These are phyloP conservation scores for Acanthamoeba triangularis DNA, from an alignment of 208 protist species.

Conservation along the genomic window DNA sequence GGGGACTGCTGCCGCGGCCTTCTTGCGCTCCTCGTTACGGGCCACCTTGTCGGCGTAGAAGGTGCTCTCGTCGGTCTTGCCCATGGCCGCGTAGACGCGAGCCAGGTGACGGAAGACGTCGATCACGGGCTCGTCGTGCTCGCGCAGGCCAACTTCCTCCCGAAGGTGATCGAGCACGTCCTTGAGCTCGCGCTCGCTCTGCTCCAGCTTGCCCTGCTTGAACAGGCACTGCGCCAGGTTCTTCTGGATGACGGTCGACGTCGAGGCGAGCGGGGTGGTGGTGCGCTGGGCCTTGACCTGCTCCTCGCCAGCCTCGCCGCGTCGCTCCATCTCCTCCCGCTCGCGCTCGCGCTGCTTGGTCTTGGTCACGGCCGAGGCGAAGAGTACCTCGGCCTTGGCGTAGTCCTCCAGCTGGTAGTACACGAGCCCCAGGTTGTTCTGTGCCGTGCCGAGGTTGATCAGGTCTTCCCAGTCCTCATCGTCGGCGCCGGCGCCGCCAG, in stretches of 20 bases:
- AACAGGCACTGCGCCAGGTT: constrained; percentile 14
- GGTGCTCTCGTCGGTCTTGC: background rate
- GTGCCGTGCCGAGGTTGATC: background rate
- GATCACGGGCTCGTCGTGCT: background rate
- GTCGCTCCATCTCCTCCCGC: background rate
- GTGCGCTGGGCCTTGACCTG: background rate
- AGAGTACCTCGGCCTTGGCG: background rate
- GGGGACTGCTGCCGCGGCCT: background rate
- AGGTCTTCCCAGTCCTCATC: constrained; percentile 18
- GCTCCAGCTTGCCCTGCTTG: constrained; percentile 29
- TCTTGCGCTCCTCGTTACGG: background rate
- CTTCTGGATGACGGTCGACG: background rate
- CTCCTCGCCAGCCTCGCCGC: constrained; percentile 25
- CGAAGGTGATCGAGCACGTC: background rate
- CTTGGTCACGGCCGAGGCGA: background rate
- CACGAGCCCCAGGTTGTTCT: constrained; percentile 15
- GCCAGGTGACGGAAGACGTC: background rate
- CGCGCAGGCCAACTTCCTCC: background rate
- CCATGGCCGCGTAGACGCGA: background rate
- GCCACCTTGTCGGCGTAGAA: background rate
- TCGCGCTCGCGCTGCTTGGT: constrained; percentile 2
- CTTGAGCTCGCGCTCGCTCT: constrained; percentile 31
- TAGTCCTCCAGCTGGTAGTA: constrained; percentile 16
- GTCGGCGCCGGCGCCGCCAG: background rate
- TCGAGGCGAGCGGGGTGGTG: background rate